phyloP scores from a whole-genome alignment of 2,329 filamentous ascomycete species.

The Drechslera avenae region DNA sequence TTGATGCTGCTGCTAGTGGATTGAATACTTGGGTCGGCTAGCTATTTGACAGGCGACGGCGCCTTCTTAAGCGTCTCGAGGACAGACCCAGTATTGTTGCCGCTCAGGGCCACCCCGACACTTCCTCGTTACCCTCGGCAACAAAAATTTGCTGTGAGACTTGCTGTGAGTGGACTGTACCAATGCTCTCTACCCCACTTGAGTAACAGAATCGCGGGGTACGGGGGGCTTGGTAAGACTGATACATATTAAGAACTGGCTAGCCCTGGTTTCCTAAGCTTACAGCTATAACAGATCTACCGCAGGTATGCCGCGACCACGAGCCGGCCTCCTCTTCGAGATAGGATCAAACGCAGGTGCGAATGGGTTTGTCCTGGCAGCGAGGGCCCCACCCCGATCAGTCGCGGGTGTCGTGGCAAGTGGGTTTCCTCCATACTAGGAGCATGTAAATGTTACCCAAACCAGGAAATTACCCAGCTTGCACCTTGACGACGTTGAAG shows the following conservation, averaged over 20 bases:
- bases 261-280: neutral
- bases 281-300: neutral
- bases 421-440: too few relatives aligned
- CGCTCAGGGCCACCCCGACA: neutral
- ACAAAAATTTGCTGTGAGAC: neutral
- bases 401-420: too few relatives aligned
- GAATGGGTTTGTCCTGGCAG: too few relatives aligned
- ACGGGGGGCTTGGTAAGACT: too few relatives aligned
- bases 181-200: slow-evolving; percentile 19
- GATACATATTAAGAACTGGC: too few relatives aligned
- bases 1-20: neutral
- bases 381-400: too few relatives aligned
- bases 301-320: neutral
- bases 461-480: too few relatives aligned
- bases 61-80: slow-evolving; percentile 7
- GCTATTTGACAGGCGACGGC: neutral
- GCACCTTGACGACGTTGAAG: too few relatives aligned
- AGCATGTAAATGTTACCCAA: too few relatives aligned
- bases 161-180: neutral
- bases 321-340: too few relatives aligned
- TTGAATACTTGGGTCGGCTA: neutral
- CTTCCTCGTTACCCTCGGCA: neutral
- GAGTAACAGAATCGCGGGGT: slow-evolving; percentile 22
- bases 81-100: neutral
- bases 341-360: too few relatives aligned